Percentiles rank a stretch among this genome's conserved stretches.
These are phyloP conservation scores for Rhododendron molle DNA, from an alignment of 148 eudicot species.

Conservation along the genomic window DNA sequence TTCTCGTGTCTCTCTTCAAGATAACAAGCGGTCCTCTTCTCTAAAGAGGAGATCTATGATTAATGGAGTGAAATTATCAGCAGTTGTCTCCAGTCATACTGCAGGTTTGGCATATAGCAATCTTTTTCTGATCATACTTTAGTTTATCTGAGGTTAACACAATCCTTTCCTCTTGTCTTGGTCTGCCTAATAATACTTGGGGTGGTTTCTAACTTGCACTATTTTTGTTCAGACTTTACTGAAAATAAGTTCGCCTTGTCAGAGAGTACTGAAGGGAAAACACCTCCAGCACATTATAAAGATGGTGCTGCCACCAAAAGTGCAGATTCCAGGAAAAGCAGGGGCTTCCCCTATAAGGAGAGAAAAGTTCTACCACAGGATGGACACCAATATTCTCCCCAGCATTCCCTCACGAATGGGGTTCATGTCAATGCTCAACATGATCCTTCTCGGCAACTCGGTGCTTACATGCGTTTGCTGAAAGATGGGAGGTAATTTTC, in stretches of 20 bases:
- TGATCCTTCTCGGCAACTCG: slow-evolving; percentile 28
- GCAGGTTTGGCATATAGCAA: slow-evolving; percentile 41
- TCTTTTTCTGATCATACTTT: slow-evolving; percentile 8
- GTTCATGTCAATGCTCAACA: slow-evolving; percentile 20
- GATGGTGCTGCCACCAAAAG: slow-evolving; percentile 26
- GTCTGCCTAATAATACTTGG: not conserved
- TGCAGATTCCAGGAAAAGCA: slow-evolving; percentile 28
- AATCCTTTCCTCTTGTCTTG: not conserved
- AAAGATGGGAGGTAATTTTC: slow-evolving; percentile 70
- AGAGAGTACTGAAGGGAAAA: slow-evolving; percentile 33
- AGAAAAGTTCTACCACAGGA: slow-evolving; percentile 19
- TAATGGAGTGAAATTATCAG: slow-evolving; percentile 23
- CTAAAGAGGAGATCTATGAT: slow-evolving; percentile 19
- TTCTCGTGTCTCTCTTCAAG: slow-evolving; percentile 24
- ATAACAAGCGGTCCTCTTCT: slow-evolving; percentile 21
- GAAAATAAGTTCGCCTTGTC: slow-evolving; percentile 13
- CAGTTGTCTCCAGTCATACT: slow-evolving; percentile 20
- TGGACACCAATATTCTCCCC: slow-evolving; percentile 21
- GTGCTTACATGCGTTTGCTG: slow-evolving; percentile 53
- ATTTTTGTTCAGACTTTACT: not conserved
- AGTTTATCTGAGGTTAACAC: slow-evolving; percentile 5
- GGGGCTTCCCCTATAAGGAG: slow-evolving; percentile 26
- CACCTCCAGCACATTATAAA: slow-evolving; percentile 26
- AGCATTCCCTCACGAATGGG: slow-evolving; percentile 18
- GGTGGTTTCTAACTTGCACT: slow-evolving; percentile 2